These are phyloP conservation scores for Linnemannia elongata DNA, from an alignment of 192 early-diverging fungal species.

Conservation along the genomic window DNA sequence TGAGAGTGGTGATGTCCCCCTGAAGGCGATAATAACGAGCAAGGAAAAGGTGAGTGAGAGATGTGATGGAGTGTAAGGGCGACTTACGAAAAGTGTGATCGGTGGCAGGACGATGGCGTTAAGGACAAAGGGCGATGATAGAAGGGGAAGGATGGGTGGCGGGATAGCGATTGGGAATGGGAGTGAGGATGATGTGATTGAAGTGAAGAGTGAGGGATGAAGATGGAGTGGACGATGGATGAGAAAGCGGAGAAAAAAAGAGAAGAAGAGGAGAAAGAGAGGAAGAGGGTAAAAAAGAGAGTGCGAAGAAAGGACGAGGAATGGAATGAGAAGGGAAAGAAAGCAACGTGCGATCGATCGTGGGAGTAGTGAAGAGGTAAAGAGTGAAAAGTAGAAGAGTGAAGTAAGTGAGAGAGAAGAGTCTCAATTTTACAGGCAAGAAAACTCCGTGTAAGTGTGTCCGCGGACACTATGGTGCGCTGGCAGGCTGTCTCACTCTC, in stretches of 20 bases:
- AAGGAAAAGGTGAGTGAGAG: not conserved
- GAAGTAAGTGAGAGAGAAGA: too few species aligned
- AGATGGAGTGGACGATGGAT: too few species aligned
- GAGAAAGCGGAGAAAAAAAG: not conserved
- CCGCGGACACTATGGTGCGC: not conserved
- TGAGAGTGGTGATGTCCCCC: too few species aligned
- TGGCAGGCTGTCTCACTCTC: too few species aligned
- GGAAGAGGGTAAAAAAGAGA: not conserved
- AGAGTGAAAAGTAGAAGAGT: too few species aligned
- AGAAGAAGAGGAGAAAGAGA: not conserved
- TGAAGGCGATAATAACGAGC: not conserved
- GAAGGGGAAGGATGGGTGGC: constrained; percentile 5
- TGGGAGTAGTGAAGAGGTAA: not conserved
- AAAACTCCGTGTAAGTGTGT: not conserved
- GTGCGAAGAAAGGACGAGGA: too few species aligned
- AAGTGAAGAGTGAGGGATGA: constrained; percentile 4
- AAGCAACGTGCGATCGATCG: not conserved
- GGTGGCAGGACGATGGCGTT: not conserved
- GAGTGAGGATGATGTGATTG: not conserved
- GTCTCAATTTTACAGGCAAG: too few species aligned
- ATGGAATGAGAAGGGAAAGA: not conserved
- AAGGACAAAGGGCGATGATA: not conserved
- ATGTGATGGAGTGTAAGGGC: not conserved
- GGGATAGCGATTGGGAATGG: not conserved
- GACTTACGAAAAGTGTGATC: not conserved